A percentile compares a stretch with the other conserved stretches of the same genome.
Evolutionary conservation across 345 rosid species (phyloP).

Genomic region (Sisymbrium altissimum): DNA sequence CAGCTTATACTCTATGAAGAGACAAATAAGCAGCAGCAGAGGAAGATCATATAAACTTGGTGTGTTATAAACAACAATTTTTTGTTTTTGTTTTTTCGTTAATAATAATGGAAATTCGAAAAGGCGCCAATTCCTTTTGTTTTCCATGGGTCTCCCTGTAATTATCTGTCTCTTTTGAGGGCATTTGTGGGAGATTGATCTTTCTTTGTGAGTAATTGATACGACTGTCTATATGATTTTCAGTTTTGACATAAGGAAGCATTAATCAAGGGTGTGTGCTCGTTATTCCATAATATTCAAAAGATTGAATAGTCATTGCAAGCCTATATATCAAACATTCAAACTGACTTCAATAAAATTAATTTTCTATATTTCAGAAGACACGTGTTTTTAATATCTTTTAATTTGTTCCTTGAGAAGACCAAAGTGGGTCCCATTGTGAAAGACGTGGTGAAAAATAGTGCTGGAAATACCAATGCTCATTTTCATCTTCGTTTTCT

Average conservation of each 20-base stretch:
- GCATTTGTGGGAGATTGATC: background rate
- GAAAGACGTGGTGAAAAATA: background rate
- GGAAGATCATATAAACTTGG: background rate
- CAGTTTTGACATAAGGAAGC: background rate
- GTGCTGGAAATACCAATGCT: background rate
- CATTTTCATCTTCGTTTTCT: background rate
- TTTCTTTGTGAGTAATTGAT: no score
- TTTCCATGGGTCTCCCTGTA: background rate
- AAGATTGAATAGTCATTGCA: no score
- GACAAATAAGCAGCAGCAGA: background rate
- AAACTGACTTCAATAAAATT: no score
- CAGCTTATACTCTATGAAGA: background rate
- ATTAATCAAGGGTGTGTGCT: no score
- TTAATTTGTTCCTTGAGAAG: background rate
- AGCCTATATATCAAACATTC: no score
- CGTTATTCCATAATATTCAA: no score
- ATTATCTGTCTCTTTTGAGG: background rate
- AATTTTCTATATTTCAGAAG: no score
- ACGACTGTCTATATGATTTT: background rate
- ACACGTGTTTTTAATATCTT: background rate
- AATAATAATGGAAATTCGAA: background rate
- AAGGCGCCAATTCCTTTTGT: slow-evolving; percentile 26
- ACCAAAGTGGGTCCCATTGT: background rate
- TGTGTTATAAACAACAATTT: no score
- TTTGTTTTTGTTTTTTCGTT: background rate